A percentile compares a stretch with the other conserved stretches of the same genome.
Evolutionary conservation across 495 filamentous ascomycete genomes (phyloP).

Genomic region (Halenospora varia): DNA sequence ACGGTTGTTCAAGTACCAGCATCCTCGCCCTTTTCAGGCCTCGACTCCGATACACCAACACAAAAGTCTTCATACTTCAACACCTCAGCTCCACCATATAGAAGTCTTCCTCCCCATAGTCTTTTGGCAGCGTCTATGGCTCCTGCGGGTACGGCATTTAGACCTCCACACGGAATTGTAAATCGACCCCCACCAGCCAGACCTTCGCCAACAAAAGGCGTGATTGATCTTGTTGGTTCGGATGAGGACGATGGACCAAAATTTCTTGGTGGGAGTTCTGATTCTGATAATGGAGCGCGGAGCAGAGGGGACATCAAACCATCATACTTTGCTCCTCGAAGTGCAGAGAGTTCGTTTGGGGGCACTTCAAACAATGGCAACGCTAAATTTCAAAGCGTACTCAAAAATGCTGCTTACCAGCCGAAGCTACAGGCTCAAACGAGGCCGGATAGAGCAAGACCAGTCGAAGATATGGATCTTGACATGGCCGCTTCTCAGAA

Average conservation of each 20-base stretch:
- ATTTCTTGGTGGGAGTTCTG: slow-evolving; percentile 32
- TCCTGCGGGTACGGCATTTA: slow-evolving; percentile 72
- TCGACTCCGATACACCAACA: neutral
- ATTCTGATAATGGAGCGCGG: slow-evolving; percentile 14
- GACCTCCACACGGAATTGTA: slow-evolving; percentile 43
- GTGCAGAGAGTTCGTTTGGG: slow-evolving; percentile 15
- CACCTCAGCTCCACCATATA: neutral
- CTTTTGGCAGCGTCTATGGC: slow-evolving; percentile 50
- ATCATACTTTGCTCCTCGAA: slow-evolving; percentile 47
- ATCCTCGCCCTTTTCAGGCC: slow-evolving; percentile 65
- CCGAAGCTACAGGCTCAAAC: slow-evolving; percentile 26
- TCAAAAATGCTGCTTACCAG: slow-evolving; percentile 15
- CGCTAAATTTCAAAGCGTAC: slow-evolving; percentile 13
- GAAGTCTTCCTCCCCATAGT: slow-evolving; percentile 9
- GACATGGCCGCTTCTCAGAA: slow-evolving; percentile 53
- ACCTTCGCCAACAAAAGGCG: slow-evolving; percentile 31
- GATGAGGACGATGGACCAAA: slow-evolving; percentile 57
- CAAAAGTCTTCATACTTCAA: neutral
- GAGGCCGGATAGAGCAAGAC: slow-evolving; percentile 53
- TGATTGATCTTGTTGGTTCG: slow-evolving; percentile 44
- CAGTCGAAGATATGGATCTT: slow-evolving; percentile 42
- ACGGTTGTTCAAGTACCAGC: slow-evolving; percentile 71
- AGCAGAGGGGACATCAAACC: slow-evolving; percentile 52
- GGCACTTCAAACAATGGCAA: slow-evolving; percentile 13
- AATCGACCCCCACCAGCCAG: slow-evolving; percentile 16